phyloP scores from a whole-genome alignment of 2,329 filamentous ascomycete genomes.

The Aspergillus nomiae region DNA sequence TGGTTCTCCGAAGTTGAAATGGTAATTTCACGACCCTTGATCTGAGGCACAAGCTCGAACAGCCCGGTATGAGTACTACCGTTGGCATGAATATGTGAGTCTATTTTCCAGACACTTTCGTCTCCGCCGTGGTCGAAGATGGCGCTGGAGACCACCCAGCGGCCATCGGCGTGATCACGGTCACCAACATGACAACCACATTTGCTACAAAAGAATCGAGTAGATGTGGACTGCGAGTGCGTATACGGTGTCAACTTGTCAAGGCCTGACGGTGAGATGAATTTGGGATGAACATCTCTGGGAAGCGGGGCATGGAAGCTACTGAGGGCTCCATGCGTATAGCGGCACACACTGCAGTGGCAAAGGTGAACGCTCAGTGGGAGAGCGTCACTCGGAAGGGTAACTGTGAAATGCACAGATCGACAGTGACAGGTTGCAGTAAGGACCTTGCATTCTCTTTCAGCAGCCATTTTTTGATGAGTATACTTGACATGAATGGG shows the following conservation, averaged over 20 bases:
- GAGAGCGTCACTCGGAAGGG: slow-evolving; percentile 32
- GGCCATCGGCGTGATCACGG: slow-evolving; percentile 7
- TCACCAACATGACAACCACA: slow-evolving; percentile 44
- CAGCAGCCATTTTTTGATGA: neutral
- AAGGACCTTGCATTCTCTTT: slow-evolving; percentile 10
- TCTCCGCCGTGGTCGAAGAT: slow-evolving; percentile 25
- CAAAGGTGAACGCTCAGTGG: slow-evolving; percentile 46
- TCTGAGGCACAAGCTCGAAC: slow-evolving; percentile 14
- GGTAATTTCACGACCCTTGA: slow-evolving; percentile 19
- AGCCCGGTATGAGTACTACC: slow-evolving; percentile 23
- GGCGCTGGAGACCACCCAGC: slow-evolving; percentile 27
- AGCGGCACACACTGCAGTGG: slow-evolving; percentile 48
- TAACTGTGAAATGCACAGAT: slow-evolving; percentile 35
- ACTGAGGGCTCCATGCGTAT: slow-evolving; percentile 38
- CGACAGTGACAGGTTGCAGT: slow-evolving; percentile 30
- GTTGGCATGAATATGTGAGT: slow-evolving; percentile 20
- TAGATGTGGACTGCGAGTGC: slow-evolving; percentile 30
- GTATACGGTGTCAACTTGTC: slow-evolving; percentile 30
- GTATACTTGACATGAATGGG: neutral
- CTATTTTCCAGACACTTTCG: slow-evolving; percentile 20
- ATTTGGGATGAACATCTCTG: slow-evolving; percentile 20
- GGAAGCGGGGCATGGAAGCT: slow-evolving; percentile 30
- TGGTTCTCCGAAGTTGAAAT: slow-evolving; percentile 9
- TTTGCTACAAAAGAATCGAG: slow-evolving; percentile 45
- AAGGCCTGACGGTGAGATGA: slow-evolving; percentile 24